Conservation (phyloP, 2,329 filamentous ascomycete species). For the Fusarium pilosicola region DNA sequence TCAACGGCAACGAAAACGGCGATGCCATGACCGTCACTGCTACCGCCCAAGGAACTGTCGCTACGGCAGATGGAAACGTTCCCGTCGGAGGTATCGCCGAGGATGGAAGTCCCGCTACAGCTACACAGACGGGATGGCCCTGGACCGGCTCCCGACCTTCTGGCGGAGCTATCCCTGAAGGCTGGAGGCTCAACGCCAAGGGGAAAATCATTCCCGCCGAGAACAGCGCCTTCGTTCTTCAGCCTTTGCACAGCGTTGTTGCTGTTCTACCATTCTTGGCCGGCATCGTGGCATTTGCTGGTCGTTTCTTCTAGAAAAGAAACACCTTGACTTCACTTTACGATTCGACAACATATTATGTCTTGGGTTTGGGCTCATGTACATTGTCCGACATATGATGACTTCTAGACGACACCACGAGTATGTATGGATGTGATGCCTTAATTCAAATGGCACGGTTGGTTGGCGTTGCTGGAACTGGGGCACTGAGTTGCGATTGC, state of each 20-base stretch:
- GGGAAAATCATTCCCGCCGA: slow-evolving; percentile 80
- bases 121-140: slow-evolving; percentile 72
- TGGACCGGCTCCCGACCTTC: slow-evolving; percentile 69
- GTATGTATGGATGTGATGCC: slow-evolving; percentile 10
- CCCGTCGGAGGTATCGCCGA: slow-evolving; percentile 75
- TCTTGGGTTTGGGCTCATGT: not conserved
- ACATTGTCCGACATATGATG: not conserved
- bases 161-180: slow-evolving; percentile 72
- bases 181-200: slow-evolving; percentile 81
- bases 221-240: slow-evolving; percentile 54
- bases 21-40: slow-evolving; percentile 63
- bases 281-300: slow-evolving; percentile 41
- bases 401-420: not conserved
- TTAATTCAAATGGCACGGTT: slow-evolving; percentile 12
- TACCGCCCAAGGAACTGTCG: slow-evolving; percentile 69
- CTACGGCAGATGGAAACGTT: slow-evolving; percentile 72
- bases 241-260: slow-evolving; percentile 38
- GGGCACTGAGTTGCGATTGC: slow-evolving; percentile 11
- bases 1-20: slow-evolving; percentile 74
- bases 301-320: slow-evolving; percentile 33
- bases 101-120: slow-evolving; percentile 62
- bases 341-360: not conserved
- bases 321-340: not conserved
- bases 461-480: slow-evolving; percentile 20
- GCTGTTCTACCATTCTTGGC: slow-evolving; percentile 42